phyloP scores from a whole-genome alignment of 306 rosid species.

The Vigna unguiculata region DNA sequence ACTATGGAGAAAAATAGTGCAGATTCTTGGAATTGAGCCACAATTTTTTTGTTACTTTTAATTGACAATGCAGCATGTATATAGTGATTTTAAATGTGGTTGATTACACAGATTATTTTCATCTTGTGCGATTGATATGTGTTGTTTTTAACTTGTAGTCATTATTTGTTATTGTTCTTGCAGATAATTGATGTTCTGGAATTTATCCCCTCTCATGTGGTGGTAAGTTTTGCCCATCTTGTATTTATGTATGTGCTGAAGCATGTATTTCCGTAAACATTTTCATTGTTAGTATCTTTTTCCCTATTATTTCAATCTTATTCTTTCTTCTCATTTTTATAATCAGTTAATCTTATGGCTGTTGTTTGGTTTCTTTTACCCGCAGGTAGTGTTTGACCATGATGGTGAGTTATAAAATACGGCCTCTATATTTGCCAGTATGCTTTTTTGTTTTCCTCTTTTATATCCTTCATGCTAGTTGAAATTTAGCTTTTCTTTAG shows the following conservation, averaged over 20 bases:
- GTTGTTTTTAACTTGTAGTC: slow-evolving; percentile 31
- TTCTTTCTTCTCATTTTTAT: slow-evolving; percentile 8
- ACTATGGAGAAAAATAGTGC: slow-evolving; percentile 16
- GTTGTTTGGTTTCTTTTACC: slow-evolving; percentile 45
- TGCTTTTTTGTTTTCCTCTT: slow-evolving; percentile 17
- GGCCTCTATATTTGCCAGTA: slow-evolving; percentile 38
- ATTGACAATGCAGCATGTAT: background rate
- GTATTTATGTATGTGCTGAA: slow-evolving; percentile 20
- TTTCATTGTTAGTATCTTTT: slow-evolving; percentile 1
- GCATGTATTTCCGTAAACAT: slow-evolving; percentile 23
- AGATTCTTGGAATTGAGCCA: background rate
- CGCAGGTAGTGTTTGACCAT: slow-evolving; percentile 99
- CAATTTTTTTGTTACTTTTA: background rate
- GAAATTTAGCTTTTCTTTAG: slow-evolving; percentile 13
- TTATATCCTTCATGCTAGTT: slow-evolving; percentile 20
- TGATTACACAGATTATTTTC: slow-evolving; percentile 10
- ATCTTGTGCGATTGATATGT: slow-evolving; percentile 23
- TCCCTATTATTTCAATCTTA: background rate
- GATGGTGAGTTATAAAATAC: slow-evolving; percentile 75
- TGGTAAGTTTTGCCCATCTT: slow-evolving; percentile 66
- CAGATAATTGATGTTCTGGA: slow-evolving; percentile 96
- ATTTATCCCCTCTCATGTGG: slow-evolving; percentile 90
- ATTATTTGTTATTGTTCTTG: slow-evolving; percentile 41
- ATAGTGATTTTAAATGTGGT: slow-evolving; percentile 7
- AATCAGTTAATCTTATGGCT: slow-evolving; percentile 25